Conservation (phyloP, 202 grass and related monocot genomes). For the Setaria viridis region DNA sequence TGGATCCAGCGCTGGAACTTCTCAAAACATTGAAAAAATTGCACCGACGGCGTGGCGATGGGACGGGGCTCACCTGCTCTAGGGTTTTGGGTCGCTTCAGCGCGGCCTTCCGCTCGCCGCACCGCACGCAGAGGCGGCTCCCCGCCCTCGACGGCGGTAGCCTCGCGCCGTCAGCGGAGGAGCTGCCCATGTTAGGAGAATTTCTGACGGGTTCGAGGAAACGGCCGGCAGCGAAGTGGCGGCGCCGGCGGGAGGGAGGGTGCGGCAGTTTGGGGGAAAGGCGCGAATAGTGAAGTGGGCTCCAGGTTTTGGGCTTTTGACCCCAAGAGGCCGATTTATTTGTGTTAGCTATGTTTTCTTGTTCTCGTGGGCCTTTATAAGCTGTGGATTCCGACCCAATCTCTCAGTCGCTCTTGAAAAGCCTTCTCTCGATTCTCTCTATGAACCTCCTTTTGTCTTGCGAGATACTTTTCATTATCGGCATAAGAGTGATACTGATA, state of each 20-base stretch:
- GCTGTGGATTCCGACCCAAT: background rate
- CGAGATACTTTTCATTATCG: too few relatives aligned
- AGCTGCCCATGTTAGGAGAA: constrained; percentile 31
- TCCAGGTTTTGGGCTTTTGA: background rate
- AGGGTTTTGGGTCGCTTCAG: constrained; percentile 93
- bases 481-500: background rate
- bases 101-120: constrained; percentile 72
- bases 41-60: background rate
- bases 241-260: background rate
- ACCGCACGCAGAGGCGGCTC: constrained; percentile 66
- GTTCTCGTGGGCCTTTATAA: background rate
- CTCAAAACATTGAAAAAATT: background rate
- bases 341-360: too few relatives aligned
- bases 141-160: constrained; percentile 34
- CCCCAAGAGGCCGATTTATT: background rate
- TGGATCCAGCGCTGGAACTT: background rate
- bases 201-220: too few relatives aligned
- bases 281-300: constrained; percentile 16
- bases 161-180: background rate
- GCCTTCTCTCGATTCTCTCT: too few relatives aligned
- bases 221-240: constrained; percentile 5
- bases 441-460: too few relatives aligned
- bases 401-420: too few relatives aligned
- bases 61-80: constrained; percentile 64
- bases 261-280: constrained; percentile 18